Base-by-base conservation (phyloP, 1,139 yeast species). In the Taphrina flavorubra region DNA sequence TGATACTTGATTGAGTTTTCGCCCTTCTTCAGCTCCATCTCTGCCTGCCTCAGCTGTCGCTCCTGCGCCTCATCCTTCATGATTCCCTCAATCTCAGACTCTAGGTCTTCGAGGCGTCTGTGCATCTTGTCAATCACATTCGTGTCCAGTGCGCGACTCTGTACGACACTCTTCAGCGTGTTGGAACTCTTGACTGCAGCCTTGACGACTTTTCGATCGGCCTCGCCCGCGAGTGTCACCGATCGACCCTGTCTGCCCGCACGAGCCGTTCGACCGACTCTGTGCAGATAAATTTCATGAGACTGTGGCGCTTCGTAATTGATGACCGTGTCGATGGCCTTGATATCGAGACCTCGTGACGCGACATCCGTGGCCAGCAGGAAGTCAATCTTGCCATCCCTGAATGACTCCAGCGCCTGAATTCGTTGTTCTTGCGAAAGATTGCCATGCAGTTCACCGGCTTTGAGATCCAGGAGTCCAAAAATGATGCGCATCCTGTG, bases 241-340 rank as follows among this genome's bases (percentile, higher is more conserved):
- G 97, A 89, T 69, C 85, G 85, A 84, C 99, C 99, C 69, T 90
- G 91, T 78, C 98, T 86, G 49, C 99, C 99, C 67, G 97, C 99
- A 85, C 99, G 90, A 11, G 99, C 99, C 69, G 99, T 94, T 84
- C 99, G 90, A 80, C 99, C 99, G 72, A 95, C 97, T 82, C 99
- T 88, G 80, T 94, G 99, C 77, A 94, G 82, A 78, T 94, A 95
- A 53, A 92, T 85, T 74, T 94, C 99, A 76, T 89, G 87, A 34
- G 89, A 83, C 77, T 91, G 90, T 66, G 99, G 99, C 96, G 95
- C 91, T 77, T 95, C 99, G 78, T 84, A 95, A 79, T 94, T 94
- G 76, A 94, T 84, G 68, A 94, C 99, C 71, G 89, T 87, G 78
- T 92, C 98, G 78, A 94, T 92, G 80, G 92, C 92, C 72, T 98